These are phyloP conservation scores for Aspergillus quadricinctus DNA, from an alignment of 2,329 filamentous ascomycete species.

Conservation along the genomic window DNA sequence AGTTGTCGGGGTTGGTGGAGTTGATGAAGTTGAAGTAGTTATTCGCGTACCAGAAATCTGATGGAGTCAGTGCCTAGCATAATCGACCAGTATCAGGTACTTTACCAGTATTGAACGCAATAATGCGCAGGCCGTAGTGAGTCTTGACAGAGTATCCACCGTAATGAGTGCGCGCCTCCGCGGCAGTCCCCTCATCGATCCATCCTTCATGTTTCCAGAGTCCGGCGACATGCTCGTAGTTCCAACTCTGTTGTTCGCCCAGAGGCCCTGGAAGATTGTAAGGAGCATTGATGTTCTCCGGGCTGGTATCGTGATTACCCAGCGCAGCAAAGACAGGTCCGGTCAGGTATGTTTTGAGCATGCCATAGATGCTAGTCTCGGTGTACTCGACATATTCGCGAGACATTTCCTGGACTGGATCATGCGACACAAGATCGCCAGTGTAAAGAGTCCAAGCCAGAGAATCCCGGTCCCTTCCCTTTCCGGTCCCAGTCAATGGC, in stretches of 20 bases:
- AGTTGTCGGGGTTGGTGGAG: constrained; percentile 48
- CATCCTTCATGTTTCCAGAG: constrained; percentile 56
- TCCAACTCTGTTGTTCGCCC: constrained; percentile 55
- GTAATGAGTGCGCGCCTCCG: constrained; percentile 51
- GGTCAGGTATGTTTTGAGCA: constrained; percentile 54
- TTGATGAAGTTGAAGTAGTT: constrained; percentile 52
- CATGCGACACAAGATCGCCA: constrained; percentile 55
- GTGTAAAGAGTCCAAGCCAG: constrained; percentile 55
- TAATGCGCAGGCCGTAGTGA: constrained; percentile 49
- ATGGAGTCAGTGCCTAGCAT: not conserved
- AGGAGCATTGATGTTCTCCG: constrained; percentile 50
- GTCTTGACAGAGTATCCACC: constrained; percentile 54
- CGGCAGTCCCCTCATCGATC: constrained; percentile 45
- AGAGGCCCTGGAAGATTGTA: constrained; percentile 51
- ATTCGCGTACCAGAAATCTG: constrained; percentile 25
- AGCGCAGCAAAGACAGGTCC: constrained; percentile 54
- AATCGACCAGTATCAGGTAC: not conserved
- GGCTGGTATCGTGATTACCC: constrained; percentile 56
- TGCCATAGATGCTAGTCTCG: constrained; percentile 50
- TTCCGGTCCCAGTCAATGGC: constrained; percentile 53
- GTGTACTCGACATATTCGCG: constrained; percentile 51
- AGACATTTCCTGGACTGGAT: constrained; percentile 49
- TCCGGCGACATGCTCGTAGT: constrained; percentile 52
- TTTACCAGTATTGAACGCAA: constrained; percentile 49
- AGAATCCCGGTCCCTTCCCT: constrained; percentile 36